Conservation (phyloP, 1,284 basidiomycete genomes). For the Trametes sp. region DNA sequence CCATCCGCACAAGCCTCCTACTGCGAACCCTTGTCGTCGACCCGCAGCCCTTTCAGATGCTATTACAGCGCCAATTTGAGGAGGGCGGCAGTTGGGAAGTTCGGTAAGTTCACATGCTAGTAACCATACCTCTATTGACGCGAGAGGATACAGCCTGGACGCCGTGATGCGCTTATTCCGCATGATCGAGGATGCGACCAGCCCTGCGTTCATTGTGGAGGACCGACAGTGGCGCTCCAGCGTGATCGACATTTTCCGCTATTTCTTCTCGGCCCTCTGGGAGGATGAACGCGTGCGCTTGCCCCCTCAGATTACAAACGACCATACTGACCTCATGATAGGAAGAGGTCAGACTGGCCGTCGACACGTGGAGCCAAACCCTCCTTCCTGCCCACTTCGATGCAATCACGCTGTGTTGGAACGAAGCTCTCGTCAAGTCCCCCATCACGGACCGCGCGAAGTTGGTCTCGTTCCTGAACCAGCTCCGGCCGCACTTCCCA, state of each 20-base stretch:
- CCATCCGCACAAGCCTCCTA: constrained; percentile 60
- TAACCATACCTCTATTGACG: neutral
- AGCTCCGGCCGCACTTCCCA: constrained; percentile 70
- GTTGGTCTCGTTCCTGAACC: constrained; percentile 67
- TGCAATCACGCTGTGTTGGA: constrained; percentile 70
- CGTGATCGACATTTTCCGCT: constrained; percentile 62
- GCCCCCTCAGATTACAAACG: neutral
- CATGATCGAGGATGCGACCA: constrained; percentile 69
- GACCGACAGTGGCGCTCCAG: constrained; percentile 71
- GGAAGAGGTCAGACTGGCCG: constrained; percentile 71
- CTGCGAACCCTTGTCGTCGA: constrained; percentile 70
- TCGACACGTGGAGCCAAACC: constrained; percentile 62
- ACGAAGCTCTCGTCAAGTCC: constrained; percentile 61
- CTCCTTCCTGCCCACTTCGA: constrained; percentile 69
- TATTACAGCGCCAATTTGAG: constrained; percentile 51
- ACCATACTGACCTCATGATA: constrained; percentile 37
- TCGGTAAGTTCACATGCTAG: constrained; percentile 44
- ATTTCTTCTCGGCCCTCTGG: constrained; percentile 71
- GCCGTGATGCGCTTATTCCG: constrained; percentile 62
- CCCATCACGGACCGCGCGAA: constrained; percentile 63
- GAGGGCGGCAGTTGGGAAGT: constrained; percentile 52
- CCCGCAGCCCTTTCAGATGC: constrained; percentile 60
- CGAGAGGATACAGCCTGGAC: constrained; percentile 40
- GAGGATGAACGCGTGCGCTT: constrained; percentile 60
- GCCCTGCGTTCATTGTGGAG: constrained; percentile 64